These are phyloP conservation scores for Coemansia sp. DNA, from an alignment of 192 early-diverging fungal genomes.

Conservation along the genomic window DNA sequence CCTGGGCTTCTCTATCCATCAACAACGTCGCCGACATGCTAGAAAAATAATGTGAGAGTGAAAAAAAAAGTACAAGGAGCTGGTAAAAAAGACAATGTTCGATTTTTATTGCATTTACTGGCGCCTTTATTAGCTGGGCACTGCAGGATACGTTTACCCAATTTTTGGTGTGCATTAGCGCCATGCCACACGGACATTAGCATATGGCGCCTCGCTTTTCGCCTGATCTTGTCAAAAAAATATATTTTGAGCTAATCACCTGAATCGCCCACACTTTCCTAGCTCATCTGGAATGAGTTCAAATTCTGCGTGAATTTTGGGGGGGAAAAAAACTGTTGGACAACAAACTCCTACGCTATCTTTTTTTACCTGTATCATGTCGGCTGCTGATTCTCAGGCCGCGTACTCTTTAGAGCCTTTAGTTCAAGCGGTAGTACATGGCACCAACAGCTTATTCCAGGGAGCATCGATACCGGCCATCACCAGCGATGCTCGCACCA, in stretches of 20 bases:
- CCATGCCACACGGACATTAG: slow-evolving; percentile 1
- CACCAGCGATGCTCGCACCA: neutral
- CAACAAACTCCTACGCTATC: neutral
- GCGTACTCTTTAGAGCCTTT: slow-evolving; percentile 2
- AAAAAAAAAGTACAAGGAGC: neutral
- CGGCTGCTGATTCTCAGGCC: neutral
- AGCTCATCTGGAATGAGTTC: neutral
- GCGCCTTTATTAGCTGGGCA: neutral
- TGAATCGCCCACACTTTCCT: neutral
- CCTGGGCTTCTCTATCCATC: neutral
- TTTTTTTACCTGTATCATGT: neutral
- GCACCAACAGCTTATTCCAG: slow-evolving; percentile 30
- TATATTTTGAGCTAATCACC: neutral
- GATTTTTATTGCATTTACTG: neutral
- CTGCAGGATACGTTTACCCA: neutral
- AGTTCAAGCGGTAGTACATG: slow-evolving; percentile 7
- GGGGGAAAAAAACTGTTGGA: neutral
- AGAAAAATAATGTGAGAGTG: neutral
- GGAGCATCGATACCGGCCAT: slow-evolving; percentile 5
- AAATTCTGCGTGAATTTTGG: neutral
- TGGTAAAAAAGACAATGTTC: neutral
- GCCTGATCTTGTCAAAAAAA: neutral
- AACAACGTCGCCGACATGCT: neutral
- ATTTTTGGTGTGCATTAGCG: slow-evolving; percentile 3
- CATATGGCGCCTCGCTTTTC: slow-evolving; percentile 1